These are phyloP conservation scores for Gamsiella multidivaricata DNA, from an alignment of 192 early-diverging fungal genomes.

Conservation along the genomic window DNA sequence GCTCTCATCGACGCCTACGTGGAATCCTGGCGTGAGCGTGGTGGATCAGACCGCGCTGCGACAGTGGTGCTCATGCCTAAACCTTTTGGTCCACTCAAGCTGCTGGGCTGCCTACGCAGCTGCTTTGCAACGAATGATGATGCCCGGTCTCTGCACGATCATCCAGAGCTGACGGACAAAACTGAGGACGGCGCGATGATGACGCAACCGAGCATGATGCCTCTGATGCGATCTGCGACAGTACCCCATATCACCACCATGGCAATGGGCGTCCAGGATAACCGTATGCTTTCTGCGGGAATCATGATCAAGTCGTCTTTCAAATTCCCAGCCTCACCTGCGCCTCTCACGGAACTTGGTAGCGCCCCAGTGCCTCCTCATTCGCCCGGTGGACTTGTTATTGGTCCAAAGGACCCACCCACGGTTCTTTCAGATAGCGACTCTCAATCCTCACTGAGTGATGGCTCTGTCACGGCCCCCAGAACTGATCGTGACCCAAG, in stretches of 20 bases:
- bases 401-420: not conserved
- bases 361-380: not conserved
- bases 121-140: conserved; percentile 14
- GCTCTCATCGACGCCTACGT: conserved; percentile 24
- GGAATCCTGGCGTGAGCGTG: not conserved
- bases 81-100: conserved; percentile 47
- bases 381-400: conserved; percentile 1
- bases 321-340: conserved; percentile 15
- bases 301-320: conserved; percentile 21
- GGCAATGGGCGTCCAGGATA: conserved; percentile 1
- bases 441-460: no score
- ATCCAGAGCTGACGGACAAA: not conserved
- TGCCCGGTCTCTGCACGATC: not conserved
- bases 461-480: not conserved
- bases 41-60: not conserved
- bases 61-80: conserved; percentile 39
- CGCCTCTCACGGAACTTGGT: not conserved
- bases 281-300: conserved; percentile 7
- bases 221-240: not conserved
- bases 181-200: no score
- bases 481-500: no score
- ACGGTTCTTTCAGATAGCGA: not conserved
- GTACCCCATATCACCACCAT: conserved; percentile 11
- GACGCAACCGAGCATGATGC: not conserved
- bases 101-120: conserved; percentile 10